These are phyloP conservation scores for Stagonosporopsis chrysanthemi DNA, from an alignment of 2,329 filamentous ascomycete genomes.

Conservation along the genomic window DNA sequence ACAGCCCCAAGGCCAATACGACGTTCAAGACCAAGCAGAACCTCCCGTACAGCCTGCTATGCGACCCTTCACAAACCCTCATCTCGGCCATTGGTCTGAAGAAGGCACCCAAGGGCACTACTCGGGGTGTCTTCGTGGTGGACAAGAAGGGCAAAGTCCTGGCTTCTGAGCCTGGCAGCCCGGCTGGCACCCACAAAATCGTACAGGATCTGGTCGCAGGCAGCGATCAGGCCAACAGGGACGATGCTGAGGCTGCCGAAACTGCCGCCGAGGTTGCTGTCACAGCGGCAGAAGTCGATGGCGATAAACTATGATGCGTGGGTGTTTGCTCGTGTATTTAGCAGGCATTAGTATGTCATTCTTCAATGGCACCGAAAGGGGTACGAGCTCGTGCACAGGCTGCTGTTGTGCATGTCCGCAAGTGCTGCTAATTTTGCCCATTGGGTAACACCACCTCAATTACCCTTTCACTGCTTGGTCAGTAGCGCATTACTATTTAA, in stretches of 20 bases:
- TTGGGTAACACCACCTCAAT: not conserved
- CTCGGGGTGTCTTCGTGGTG: conserved; percentile 86
- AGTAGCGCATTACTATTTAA: not conserved
- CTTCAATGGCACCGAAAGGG: not conserved
- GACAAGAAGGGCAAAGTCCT: conserved; percentile 83
- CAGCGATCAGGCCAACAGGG: conserved; percentile 29
- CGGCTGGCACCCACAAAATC: conserved; percentile 77
- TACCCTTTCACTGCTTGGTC: not conserved
- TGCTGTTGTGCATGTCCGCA: not conserved
- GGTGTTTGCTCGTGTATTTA: not conserved
- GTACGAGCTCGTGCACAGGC: not conserved
- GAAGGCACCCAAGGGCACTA: conserved; percentile 81
- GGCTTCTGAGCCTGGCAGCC: conserved; percentile 75
- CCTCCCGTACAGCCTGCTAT: conserved; percentile 86
- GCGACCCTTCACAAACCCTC: conserved; percentile 76
- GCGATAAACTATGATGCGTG: conserved; percentile 22
- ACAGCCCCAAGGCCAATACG: conserved; percentile 90
- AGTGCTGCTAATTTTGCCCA: not conserved
- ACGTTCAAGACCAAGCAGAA: conserved; percentile 92
- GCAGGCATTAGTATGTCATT: not conserved
- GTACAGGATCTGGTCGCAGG: conserved; percentile 71
- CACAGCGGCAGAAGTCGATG: conserved; percentile 52
- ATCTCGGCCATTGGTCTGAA: conserved; percentile 89
- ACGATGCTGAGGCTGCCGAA: conserved; percentile 45
- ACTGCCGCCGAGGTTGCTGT: conserved; percentile 57